phyloP scores from a whole-genome alignment of 2,329 filamentous ascomycete genomes.

The Colletotrichum nymphaeae region DNA sequence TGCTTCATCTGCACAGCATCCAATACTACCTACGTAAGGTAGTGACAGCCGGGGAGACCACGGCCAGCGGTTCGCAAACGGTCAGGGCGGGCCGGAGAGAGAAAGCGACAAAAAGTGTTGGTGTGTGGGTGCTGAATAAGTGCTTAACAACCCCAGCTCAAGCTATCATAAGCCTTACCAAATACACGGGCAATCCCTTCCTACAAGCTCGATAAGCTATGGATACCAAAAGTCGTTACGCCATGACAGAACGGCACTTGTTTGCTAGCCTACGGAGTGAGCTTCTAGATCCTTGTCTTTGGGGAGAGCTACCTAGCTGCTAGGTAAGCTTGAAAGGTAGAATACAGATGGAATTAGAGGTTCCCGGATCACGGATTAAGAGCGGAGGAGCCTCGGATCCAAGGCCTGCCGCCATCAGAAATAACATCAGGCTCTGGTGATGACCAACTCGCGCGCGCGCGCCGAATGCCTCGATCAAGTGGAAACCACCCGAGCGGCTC shows the following conservation, averaged over 20 bases:
- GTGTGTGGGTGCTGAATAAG: constrained; percentile 25
- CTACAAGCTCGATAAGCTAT: background rate
- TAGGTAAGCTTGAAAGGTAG: too few species aligned
- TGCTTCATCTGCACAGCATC: background rate
- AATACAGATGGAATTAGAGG: background rate
- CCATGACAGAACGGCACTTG: background rate
- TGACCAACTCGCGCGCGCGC: background rate
- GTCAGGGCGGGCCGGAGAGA: background rate
- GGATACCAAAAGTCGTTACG: background rate
- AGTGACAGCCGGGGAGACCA: background rate
- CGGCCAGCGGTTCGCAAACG: background rate
- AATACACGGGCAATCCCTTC: constrained; percentile 6
- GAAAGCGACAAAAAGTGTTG: background rate
- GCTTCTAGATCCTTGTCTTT: background rate
- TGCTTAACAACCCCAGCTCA: constrained; percentile 25
- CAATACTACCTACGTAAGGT: background rate
- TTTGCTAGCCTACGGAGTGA: background rate
- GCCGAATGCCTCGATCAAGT: background rate
- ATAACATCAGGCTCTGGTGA: background rate
- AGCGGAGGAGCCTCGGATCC: background rate
- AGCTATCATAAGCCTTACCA: constrained; percentile 28
- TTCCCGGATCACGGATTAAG: background rate
- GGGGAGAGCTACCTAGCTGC: too few species aligned
- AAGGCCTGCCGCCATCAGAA: background rate
- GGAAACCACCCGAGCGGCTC: background rate